These are phyloP conservation scores for Pestalotiopsis sp. DNA, from an alignment of 2,329 filamentous ascomycete species.

Conservation along the genomic window DNA sequence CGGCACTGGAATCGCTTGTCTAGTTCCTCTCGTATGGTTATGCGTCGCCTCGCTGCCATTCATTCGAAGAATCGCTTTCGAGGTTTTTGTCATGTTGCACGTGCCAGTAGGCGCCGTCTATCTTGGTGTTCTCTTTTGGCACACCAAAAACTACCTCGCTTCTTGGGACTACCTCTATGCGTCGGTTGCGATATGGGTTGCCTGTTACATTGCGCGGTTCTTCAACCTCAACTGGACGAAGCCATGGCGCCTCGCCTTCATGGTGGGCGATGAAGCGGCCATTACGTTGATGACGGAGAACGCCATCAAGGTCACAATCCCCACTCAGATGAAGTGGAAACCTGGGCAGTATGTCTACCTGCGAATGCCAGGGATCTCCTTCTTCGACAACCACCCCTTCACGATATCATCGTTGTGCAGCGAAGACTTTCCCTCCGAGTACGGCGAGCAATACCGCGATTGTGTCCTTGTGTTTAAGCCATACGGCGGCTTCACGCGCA, in stretches of 20 bases:
- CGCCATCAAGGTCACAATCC: slow-evolving; percentile 92
- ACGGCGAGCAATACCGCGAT: slow-evolving; percentile 84
- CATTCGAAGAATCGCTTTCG: slow-evolving; percentile 76
- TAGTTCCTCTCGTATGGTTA: slow-evolving; percentile 79
- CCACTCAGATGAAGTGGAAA: slow-evolving; percentile 88
- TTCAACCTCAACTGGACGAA: slow-evolving; percentile 90
- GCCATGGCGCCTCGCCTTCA: slow-evolving; percentile 75
- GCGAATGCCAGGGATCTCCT: slow-evolving; percentile 86
- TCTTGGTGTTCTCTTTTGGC: slow-evolving; percentile 88
- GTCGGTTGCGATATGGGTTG: slow-evolving; percentile 74
- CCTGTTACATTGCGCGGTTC: slow-evolving; percentile 72
- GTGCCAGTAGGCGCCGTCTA: slow-evolving; percentile 80
- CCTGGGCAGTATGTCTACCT: slow-evolving; percentile 95
- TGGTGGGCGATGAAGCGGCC: slow-evolving; percentile 89
- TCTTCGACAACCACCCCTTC: slow-evolving; percentile 93
- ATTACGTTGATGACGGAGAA: slow-evolving; percentile 89
- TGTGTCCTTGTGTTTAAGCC: slow-evolving; percentile 90
- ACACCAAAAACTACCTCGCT: slow-evolving; percentile 86
- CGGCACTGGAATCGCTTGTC: slow-evolving; percentile 79
- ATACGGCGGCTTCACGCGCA: slow-evolving; percentile 85
- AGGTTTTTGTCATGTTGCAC: slow-evolving; percentile 81
- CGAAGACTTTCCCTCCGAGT: slow-evolving; percentile 89
- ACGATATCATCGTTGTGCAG: slow-evolving; percentile 92
- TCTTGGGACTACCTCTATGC: slow-evolving; percentile 89
- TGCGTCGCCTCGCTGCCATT: slow-evolving; percentile 82